Conservation (phyloP, 352 stramenopile species). For the Globisporangium cylindrosporum region DNA sequence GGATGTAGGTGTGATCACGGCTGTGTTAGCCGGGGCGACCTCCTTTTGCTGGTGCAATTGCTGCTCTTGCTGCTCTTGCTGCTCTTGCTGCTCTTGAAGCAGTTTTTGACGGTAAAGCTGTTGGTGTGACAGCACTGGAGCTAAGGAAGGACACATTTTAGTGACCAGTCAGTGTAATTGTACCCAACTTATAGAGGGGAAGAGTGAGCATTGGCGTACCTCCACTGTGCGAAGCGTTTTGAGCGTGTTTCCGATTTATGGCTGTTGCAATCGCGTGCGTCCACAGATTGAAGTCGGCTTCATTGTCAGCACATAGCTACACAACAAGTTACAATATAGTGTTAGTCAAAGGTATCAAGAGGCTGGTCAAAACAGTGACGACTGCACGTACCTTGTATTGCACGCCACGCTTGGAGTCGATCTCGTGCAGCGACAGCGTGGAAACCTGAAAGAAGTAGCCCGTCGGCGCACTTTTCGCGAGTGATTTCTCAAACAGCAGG, state of each 20-base stretch:
- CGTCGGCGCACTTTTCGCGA: conserved; percentile 72
- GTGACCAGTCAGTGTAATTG: conserved; percentile 1
- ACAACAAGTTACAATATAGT: conserved; percentile 9
- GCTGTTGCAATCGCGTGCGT: conserved; percentile 68
- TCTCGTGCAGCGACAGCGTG: conserved; percentile 66
- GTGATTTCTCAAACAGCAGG: conserved; percentile 77
- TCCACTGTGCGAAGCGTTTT: conserved; percentile 21
- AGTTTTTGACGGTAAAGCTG: conserved; percentile 75
- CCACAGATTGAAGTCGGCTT: conserved; percentile 79
- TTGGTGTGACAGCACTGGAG: conserved; percentile 58
- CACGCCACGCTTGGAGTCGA: conserved; percentile 76
- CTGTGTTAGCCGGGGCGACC: not conserved
- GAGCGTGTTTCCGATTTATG: conserved; percentile 72
- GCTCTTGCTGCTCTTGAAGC: conserved; percentile 47
- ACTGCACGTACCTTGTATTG: conserved; percentile 74
- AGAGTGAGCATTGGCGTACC: not conserved
- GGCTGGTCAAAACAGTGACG: not conserved
- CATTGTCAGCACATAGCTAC: conserved; percentile 68
- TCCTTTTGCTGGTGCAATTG: conserved; percentile 18
- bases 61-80: not conserved
- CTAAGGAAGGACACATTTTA: not conserved
- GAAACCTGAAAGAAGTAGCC: conserved; percentile 86
- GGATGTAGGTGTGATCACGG: conserved; percentile 16
- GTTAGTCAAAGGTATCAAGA: conserved; percentile 3
- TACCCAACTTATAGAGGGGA: no score